A percentile compares a stretch with the other conserved stretches of the same genome.
phyloP scores from a whole-genome alignment of 352 stramenopile species.

The Globisporangium barbulae region DNA sequence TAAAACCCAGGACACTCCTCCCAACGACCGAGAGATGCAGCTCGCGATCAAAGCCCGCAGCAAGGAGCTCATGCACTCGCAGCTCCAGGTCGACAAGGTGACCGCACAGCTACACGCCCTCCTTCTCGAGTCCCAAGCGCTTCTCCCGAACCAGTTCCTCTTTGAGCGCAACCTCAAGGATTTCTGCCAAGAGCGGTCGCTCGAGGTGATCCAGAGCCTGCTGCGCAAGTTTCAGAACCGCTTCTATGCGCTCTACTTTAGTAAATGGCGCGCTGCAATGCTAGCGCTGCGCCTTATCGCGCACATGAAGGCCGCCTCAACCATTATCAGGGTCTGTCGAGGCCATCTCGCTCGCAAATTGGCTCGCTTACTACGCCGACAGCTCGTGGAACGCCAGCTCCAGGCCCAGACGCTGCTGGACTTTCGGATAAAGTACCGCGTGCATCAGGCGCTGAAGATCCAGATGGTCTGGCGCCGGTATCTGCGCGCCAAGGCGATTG shows the following conservation, averaged over 20 bases:
- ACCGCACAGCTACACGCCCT: slow-evolving; percentile 25
- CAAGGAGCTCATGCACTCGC: slow-evolving; percentile 24
- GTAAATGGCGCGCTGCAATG: slow-evolving; percentile 26
- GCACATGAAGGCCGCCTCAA: slow-evolving; percentile 27
- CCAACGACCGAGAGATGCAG: slow-evolving; percentile 21
- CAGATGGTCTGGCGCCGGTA: slow-evolving; percentile 48
- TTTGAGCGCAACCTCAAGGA: slow-evolving; percentile 53
- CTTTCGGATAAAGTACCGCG: slow-evolving; percentile 42
- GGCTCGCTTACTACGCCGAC: slow-evolving; percentile 22
- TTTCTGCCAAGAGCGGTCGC: slow-evolving; percentile 36
- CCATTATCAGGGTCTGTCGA: slow-evolving; percentile 39
- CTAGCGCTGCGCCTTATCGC: slow-evolving; percentile 22
- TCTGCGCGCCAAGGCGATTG: slow-evolving; percentile 20
- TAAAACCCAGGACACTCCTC: neutral
- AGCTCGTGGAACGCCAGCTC: slow-evolving; percentile 21
- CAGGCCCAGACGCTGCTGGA: slow-evolving; percentile 33
- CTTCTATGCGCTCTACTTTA: slow-evolving; percentile 48
- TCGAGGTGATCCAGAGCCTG: slow-evolving; percentile 40
- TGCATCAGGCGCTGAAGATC: slow-evolving; percentile 41
- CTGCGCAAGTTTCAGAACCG: slow-evolving; percentile 48
- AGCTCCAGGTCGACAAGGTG: slow-evolving; percentile 17
- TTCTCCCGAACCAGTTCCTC: slow-evolving; percentile 50
- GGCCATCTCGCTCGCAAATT: slow-evolving; percentile 32
- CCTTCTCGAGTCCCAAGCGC: slow-evolving; percentile 27
- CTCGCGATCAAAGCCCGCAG: slow-evolving; percentile 18